These are phyloP conservation scores for Silene noctiflora DNA, from an alignment of 179 eudicot species.

Conservation along the genomic window DNA sequence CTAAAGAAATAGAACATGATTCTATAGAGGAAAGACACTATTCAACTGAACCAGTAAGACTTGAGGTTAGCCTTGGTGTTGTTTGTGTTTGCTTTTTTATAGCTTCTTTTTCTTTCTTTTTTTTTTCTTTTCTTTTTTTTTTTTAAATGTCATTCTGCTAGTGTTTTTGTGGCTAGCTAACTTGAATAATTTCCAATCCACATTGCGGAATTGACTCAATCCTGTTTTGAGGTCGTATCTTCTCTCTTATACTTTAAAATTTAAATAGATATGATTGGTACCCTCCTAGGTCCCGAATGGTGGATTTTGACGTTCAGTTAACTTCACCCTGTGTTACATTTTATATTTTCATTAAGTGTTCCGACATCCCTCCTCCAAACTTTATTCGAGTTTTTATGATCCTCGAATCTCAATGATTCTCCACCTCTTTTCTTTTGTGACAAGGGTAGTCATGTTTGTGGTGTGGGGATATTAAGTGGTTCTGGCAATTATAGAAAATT, in stretches of 20 bases:
- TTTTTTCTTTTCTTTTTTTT: no score
- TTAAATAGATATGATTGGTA: not conserved
- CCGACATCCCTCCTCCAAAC: no score
- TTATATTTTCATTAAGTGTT: no score
- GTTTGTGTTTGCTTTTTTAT: not conserved
- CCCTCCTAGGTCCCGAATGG: no score
- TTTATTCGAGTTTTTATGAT: no score
- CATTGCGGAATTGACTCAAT: not conserved
- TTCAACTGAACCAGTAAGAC: conserved; percentile 28
- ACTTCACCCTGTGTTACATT: no score
- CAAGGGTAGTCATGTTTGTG: not conserved
- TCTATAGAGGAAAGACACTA: conserved; percentile 26
- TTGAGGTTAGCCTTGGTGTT: conserved; percentile 38
- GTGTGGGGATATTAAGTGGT: not conserved
- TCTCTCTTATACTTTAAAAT: not conserved
- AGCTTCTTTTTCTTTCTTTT: no score
- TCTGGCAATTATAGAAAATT: not conserved
- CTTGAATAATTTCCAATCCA: not conserved
- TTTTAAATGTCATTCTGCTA: not conserved
- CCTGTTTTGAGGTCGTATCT: not conserved
- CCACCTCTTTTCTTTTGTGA: not conserved
- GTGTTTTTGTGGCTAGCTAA: conserved; percentile 14
- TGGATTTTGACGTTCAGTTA: no score
- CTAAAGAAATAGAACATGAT: conserved; percentile 26
- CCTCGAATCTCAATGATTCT: not conserved